Conservation (phyloP, 768 basidiomycete genomes). For the Boletus rufocinnamomeus region DNA sequence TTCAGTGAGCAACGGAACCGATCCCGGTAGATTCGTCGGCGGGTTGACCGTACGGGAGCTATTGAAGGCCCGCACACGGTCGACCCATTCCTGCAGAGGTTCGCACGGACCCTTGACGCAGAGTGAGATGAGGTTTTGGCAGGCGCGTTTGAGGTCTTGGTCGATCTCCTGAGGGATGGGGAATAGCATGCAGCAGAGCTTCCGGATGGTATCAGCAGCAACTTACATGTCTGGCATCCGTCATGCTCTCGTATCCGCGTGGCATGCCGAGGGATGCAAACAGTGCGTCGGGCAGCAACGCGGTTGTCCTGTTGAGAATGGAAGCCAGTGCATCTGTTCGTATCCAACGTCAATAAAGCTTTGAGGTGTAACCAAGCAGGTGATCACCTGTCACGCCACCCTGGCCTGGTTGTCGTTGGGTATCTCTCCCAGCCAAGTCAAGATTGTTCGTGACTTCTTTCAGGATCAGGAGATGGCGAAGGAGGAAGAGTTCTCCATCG, state of each 20-base stretch:
- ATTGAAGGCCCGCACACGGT: slow-evolving; percentile 44
- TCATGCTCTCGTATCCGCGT: slow-evolving; percentile 58
- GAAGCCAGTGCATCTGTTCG: slow-evolving; percentile 33
- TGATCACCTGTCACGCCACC: slow-evolving; percentile 61
- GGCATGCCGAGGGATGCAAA: slow-evolving; percentile 72
- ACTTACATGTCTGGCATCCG: slow-evolving; percentile 72
- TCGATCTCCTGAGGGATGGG: slow-evolving; percentile 72
- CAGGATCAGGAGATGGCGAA: slow-evolving; percentile 85
- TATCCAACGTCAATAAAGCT: slow-evolving; percentile 5
- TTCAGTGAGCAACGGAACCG: slow-evolving; percentile 32
- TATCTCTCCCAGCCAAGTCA: slow-evolving; percentile 57
- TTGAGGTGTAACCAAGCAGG: neutral
- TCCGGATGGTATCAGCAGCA: neutral
- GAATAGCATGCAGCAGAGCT: neutral
- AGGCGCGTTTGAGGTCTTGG: slow-evolving; percentile 77
- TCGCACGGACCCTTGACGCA: slow-evolving; percentile 59
- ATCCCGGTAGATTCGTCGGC: slow-evolving; percentile 19
- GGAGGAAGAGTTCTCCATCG: slow-evolving; percentile 85
- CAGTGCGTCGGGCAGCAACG: slow-evolving; percentile 62
- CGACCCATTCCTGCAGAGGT: slow-evolving; percentile 65
- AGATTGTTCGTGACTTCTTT: slow-evolving; percentile 86
- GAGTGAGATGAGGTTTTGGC: slow-evolving; percentile 77
- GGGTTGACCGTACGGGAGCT: slow-evolving; percentile 22
- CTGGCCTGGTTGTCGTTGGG: slow-evolving; percentile 44
- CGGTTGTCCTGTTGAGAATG: slow-evolving; percentile 35